Evolutionary conservation across 768 basidiomycete species (phyloP).

Genomic region (Scleroderma citrinum): DNA sequence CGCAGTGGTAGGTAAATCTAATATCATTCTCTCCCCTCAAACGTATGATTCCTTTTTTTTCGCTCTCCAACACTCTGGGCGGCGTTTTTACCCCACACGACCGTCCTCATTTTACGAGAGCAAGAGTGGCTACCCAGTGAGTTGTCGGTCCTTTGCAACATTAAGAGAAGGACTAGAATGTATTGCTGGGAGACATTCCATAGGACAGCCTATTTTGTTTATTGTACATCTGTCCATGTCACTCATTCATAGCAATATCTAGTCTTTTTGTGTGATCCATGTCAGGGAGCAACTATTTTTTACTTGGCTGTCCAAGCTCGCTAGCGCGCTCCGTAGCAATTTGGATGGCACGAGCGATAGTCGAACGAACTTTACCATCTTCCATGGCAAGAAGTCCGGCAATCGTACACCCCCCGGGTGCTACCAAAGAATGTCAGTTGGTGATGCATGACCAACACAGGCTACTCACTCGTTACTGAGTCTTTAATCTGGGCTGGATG

Average conservation of each 20-base stretch:
- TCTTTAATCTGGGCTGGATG: slow-evolving; percentile 98
- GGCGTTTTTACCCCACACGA: slow-evolving; percentile 64
- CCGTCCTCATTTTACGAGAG: slow-evolving; percentile 96
- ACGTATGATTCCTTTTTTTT: slow-evolving; percentile 1
- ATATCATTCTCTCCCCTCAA: not conserved
- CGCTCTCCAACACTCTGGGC: slow-evolving; percentile 98
- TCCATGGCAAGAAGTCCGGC: slow-evolving; percentile 94
- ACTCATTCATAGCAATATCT: not conserved
- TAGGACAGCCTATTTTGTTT: not conserved
- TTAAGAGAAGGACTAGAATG: slow-evolving; percentile 32
- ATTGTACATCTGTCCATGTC: not conserved
- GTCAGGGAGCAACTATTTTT: slow-evolving; percentile 31
- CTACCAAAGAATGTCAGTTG: slow-evolving; percentile 35
- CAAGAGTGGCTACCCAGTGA: slow-evolving; percentile 47
- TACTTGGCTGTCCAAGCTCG: slow-evolving; percentile 68
- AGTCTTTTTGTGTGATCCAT: not conserved
- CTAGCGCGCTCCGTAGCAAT: slow-evolving; percentile 87
- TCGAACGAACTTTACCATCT: slow-evolving; percentile 88
- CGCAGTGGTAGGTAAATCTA: not conserved
- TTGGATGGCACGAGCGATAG: slow-evolving; percentile 93
- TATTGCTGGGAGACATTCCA: slow-evolving; percentile 27
- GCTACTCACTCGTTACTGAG: slow-evolving; percentile 83
- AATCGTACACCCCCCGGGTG: slow-evolving; percentile 97
- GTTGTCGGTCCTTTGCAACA: slow-evolving; percentile 27
- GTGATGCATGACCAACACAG: not conserved